These are phyloP conservation scores for Phytophthora fragariaefolia DNA, from an alignment of 352 stramenopile species.

Conservation along the genomic window DNA sequence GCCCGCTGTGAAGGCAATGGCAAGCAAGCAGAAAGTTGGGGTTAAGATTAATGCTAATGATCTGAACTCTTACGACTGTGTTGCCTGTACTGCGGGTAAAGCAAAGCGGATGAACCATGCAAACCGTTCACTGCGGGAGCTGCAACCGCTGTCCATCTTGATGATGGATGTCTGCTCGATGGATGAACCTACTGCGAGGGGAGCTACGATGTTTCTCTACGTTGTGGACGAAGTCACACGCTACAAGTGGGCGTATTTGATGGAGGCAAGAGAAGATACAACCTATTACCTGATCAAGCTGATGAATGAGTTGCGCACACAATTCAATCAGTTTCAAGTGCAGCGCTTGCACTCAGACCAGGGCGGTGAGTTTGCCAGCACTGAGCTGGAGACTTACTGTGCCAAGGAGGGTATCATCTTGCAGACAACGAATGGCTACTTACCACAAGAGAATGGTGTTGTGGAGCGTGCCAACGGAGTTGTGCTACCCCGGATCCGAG, in stretches of 20 bases:
- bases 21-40: not conserved
- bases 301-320: conserved; percentile 8
- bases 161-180: conserved; percentile 16
- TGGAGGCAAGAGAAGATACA: conserved; percentile 14
- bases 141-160: not conserved
- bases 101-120: conserved; percentile 1
- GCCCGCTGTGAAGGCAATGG: not conserved
- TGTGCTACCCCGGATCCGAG: conserved; percentile 11
- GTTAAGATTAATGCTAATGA: conserved; percentile 6
- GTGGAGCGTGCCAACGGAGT: conserved; percentile 10
- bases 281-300: conserved; percentile 2
- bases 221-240: conserved; percentile 15
- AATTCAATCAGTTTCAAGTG: conserved; percentile 2
- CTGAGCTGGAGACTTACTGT: not conserved
- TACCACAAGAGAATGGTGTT: conserved; percentile 14
- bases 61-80: conserved; percentile 11
- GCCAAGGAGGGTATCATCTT: not conserved
- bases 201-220: conserved; percentile 10
- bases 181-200: conserved; percentile 6
- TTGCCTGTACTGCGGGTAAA: conserved; percentile 6
- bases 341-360: not conserved
- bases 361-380: not conserved
- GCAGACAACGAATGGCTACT: conserved; percentile 17
- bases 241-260: conserved; percentile 21
- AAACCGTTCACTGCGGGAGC: not conserved